phyloP scores from a whole-genome alignment of 257 asterid genomes.

The Cruciata laevipes region DNA sequence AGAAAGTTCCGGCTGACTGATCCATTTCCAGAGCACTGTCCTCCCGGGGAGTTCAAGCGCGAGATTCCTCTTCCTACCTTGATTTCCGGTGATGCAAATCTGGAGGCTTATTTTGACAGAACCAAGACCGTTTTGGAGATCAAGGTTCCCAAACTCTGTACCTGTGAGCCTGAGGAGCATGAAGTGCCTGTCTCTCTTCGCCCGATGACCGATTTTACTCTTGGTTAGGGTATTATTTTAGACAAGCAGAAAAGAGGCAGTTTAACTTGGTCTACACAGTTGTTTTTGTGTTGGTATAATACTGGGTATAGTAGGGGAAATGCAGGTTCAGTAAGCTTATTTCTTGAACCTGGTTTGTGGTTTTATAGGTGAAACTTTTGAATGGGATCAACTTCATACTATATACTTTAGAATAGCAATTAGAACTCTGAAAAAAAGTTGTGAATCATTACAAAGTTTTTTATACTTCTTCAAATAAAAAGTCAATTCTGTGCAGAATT shows the following conservation, averaged over 20 bases:
- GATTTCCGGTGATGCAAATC: conserved; percentile 69
- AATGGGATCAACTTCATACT: neutral
- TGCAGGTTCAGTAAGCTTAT: neutral
- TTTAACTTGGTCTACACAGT: conserved; percentile 2
- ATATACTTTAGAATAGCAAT: neutral
- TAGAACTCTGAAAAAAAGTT: neutral
- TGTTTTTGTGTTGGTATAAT: neutral
- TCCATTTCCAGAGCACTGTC: conserved; percentile 74
- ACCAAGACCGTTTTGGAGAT: conserved; percentile 62
- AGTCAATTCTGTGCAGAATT: too few relatives aligned
- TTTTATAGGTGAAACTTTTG: neutral
- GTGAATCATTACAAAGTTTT: neutral
- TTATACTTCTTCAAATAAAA: neutral
- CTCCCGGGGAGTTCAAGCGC: conserved; percentile 65
- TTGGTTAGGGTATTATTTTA: conserved; percentile 24
- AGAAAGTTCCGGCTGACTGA: conserved; percentile 59
- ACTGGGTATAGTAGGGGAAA: conserved; percentile 4
- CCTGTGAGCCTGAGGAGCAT: conserved; percentile 74
- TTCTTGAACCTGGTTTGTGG: conserved; percentile 1
- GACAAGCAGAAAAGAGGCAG: conserved; percentile 2
- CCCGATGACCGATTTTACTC: conserved; percentile 54
- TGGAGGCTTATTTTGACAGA: conserved; percentile 72
- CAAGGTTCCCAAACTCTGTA: conserved; percentile 61
- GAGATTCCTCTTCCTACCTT: conserved; percentile 58
- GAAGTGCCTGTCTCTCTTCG: conserved; percentile 75